Evolutionary conservation across 305 asterid genomes (phyloP), one percentile per base, ranked within the genome.

Genomic region (Fraxinus velutina): DNA sequence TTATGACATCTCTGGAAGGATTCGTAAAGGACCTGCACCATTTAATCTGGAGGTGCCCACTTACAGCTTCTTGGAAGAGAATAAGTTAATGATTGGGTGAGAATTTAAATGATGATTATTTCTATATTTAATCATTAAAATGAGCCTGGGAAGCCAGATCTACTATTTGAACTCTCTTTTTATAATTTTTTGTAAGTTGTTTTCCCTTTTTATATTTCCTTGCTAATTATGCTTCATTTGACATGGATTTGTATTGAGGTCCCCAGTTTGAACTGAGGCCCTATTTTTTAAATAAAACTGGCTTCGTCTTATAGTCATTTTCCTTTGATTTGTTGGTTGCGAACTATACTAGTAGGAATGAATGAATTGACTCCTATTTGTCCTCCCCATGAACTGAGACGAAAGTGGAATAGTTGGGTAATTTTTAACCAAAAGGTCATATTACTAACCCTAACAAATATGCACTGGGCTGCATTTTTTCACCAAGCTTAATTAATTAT

Each of bases 11-110:
- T 93, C 97, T 60, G 97, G 97, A 76, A 89, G 97, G 88, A 92
- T 92, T 47, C 92, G 97, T 34, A 92, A 90, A 73, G 95, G 97
- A 15, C 97, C 97, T 4, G 97, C 97, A 1, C 97, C 97, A 0
- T 92, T 74, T 85, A 93, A 93, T 78, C 90, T 93, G 85, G 97
- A 91, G 86, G 97, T 93, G 64, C 97, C 97, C 24, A 89, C 97
- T 60, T 93, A 93, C 87, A 81, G 84, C 75, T 93, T 93, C 92
- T 57, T 92, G 94, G 95, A 91, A 0, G 97, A 90, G 83, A 90
- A 88, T 79, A 93, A 93, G 90, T 83, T 93, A 7, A 32, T 92
- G 85, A 77, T 93, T 79, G 97, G 97, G 17, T 92, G 92, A 93
- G 71, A 29, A 79, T 57, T 70, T 66, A 24, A 24, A 10, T 27